Evolutionary conservation across 2,329 filamentous ascomycete genomes (phyloP), one percentile per base, ranked within the genome.

Genomic region (Cercospora sp.): DNA sequence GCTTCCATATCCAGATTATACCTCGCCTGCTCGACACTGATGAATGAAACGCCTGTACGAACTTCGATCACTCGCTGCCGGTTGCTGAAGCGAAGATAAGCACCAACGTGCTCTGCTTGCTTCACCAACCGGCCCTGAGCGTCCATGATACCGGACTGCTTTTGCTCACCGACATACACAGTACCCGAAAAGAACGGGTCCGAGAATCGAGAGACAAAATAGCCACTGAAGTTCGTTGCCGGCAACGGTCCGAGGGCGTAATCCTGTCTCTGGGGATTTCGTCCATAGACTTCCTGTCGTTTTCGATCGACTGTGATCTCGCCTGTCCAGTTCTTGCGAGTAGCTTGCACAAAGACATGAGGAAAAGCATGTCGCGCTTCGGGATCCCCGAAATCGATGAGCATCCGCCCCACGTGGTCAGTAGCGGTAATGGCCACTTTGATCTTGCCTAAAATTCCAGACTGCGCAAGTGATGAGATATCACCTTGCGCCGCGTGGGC

Each of bases 151-250:
- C 51, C 62, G 13, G 51, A 12, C 26, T 28, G 18, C 12, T 45
- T 16, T 18, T 45, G 13, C 6, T 58, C 62, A 28, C 31, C 62
- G 5, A 59, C 20, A 23, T 58, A 59, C 2, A 64, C 8, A 23
- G 30, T 13, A 31, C 20, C 23, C 10, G 31, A 16, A 4, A 30
- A 1, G 65, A 84, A 83, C 0, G 80, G 79, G 53, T 80, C 73
- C 0, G 82, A 84, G 67, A 84, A 84, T 3, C 80, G 79, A 9
- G 81, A 82, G 0, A 84, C 82, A 63, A 84, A 84, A 69, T 83
- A 83, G 7, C 81, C 80, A 1, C 75, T 79, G 69, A 84, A 84
- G 0, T 77, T 79, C 3, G 74, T 63, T 1, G 82, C 80, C 20
- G 75, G 79, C 53, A 81, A 77, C 2, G 82, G 82, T 1, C 83